These are phyloP conservation scores for Colletotrichum paranaense DNA, from an alignment of 2,329 filamentous ascomycete genomes.

Conservation along the genomic window DNA sequence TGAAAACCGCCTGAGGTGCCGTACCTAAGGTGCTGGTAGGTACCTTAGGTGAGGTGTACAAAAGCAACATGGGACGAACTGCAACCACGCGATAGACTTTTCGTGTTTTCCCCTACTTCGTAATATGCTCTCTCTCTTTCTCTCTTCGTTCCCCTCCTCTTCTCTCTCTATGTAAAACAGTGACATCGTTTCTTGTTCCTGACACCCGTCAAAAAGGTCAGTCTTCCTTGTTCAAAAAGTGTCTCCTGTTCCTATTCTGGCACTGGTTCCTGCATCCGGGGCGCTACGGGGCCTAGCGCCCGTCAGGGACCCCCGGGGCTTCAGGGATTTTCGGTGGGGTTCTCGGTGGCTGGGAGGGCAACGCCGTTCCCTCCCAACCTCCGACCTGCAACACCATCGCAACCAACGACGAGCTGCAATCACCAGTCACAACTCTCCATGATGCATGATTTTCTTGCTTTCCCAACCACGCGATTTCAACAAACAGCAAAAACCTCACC, in stretches of 20 bases:
- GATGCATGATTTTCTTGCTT: background rate
- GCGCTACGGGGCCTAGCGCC: constrained; percentile 25
- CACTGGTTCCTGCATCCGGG: constrained; percentile 28
- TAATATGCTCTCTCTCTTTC: background rate
- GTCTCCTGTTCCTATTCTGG: constrained; percentile 11
- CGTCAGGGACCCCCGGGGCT: background rate
- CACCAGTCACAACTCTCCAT: constrained; percentile 3
- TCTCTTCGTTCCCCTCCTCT: background rate
- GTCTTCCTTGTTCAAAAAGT: background rate
- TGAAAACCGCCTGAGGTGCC: background rate
- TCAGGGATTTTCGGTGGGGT: constrained; percentile 4
- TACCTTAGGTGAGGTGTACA: background rate
- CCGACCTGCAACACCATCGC: constrained; percentile 10
- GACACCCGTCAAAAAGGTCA: background rate
- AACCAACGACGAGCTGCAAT: background rate
- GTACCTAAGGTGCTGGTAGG: background rate
- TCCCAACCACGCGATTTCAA: constrained; percentile 28
- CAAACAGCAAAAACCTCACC: constrained; percentile 28
- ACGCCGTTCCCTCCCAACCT: constrained; percentile 21
- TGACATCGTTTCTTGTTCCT: background rate
- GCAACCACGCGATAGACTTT: background rate
- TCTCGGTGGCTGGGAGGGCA: constrained; percentile 32
- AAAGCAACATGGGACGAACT: constrained; percentile 23
- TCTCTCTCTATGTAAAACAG: background rate
- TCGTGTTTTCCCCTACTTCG: background rate